These are phyloP conservation scores for Poa pratensis DNA, from an alignment of 176 grass and related monocot species.

Conservation along the genomic window DNA sequence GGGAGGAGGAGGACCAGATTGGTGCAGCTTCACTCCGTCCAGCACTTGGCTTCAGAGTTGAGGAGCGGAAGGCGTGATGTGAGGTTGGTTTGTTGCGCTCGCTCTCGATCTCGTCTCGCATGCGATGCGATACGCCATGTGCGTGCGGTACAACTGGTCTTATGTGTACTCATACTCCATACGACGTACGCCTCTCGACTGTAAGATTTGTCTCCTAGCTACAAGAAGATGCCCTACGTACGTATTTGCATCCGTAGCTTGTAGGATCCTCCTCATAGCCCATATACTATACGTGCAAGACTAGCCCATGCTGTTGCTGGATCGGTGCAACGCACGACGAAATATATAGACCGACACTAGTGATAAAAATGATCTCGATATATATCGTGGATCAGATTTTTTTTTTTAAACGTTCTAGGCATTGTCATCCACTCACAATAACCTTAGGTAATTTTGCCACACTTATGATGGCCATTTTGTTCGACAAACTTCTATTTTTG, in stretches of 20 bases:
- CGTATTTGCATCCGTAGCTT: background rate
- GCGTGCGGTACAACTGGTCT: background rate
- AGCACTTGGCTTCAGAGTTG: background rate
- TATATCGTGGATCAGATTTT: no score
- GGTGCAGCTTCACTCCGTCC: background rate
- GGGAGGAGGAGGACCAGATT: background rate
- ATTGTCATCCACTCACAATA: no score
- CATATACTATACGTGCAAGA: background rate
- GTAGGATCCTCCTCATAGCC: background rate
- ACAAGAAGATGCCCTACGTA: background rate
- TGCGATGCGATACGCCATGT: slow-evolving; percentile 42
- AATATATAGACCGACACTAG: background rate
- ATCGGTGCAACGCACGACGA: no score
- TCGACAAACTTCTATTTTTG: no score
- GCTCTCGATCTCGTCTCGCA: background rate
- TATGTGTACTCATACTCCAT: background rate
- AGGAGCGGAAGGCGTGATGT: background rate
- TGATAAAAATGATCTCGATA: no score
- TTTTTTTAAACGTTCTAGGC: no score
- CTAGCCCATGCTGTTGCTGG: background rate
- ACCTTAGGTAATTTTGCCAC: no score
- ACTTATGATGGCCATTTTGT: no score
- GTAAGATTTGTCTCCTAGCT: no score
- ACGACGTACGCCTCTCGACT: background rate
- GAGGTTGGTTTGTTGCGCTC: slow-evolving; percentile 21